Conservation (phyloP, 2,329 filamentous ascomycete genomes). For the Hymenoscyphus occultus region DNA sequence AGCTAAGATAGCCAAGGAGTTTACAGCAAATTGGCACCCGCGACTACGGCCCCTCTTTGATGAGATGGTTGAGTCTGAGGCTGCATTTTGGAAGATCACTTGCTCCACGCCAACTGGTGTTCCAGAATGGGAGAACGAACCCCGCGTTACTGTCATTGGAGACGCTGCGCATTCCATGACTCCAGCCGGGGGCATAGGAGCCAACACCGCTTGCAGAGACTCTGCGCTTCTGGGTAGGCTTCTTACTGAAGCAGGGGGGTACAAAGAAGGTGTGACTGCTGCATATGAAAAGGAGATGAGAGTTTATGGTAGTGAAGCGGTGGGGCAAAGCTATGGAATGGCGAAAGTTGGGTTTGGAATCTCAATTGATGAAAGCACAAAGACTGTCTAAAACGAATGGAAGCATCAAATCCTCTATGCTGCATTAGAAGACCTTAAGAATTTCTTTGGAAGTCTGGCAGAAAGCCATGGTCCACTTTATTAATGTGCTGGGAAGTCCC, state of each 20-base stretch:
- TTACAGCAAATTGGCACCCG: constrained; percentile 55
- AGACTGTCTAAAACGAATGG: constrained; percentile 21
- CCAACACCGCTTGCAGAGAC: constrained; percentile 55
- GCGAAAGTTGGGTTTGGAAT: constrained; percentile 46
- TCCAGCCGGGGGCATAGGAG: constrained; percentile 53
- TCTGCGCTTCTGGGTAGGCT: constrained; percentile 53
- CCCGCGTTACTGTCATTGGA: constrained; percentile 55
- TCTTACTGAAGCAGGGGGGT: constrained; percentile 51
- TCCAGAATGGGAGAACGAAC: constrained; percentile 57
- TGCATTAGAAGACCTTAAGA: too few species aligned
- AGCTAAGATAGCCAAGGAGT: constrained; percentile 53
- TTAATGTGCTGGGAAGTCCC: too few species aligned
- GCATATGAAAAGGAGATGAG: constrained; percentile 62
- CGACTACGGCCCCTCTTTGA: constrained; percentile 56
- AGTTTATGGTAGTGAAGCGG: constrained; percentile 55
- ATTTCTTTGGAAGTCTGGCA: too few species aligned
- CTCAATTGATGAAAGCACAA: constrained; percentile 43
- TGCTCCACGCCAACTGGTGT: constrained; percentile 59
- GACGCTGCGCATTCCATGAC: constrained; percentile 58
- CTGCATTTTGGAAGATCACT: constrained; percentile 66
- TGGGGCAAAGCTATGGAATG: constrained; percentile 50
- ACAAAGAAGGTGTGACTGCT: constrained; percentile 50
- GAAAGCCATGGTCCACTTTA: too few species aligned
- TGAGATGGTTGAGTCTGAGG: constrained; percentile 53
- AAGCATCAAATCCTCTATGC: too few species aligned